Evolutionary conservation across 306 rosid species (phyloP).

Genomic region (Cicer arietinum): DNA sequence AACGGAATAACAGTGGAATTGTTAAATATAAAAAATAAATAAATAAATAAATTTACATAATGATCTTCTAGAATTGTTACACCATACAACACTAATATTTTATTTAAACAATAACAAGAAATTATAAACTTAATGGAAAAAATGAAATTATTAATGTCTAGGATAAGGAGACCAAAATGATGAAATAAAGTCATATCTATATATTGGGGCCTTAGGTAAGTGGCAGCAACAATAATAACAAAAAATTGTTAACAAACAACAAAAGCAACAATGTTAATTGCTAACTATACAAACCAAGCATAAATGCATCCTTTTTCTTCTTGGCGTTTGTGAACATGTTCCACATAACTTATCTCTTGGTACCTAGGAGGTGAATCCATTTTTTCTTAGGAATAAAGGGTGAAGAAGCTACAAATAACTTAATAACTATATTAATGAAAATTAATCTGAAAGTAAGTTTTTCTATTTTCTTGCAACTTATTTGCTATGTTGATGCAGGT

Average conservation of each 20-base stretch:
- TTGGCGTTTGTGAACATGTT: constrained; percentile 47
- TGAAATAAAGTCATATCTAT: constrained; percentile 24
- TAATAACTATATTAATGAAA: neutral
- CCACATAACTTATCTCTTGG: constrained; percentile 39
- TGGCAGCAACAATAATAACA: constrained; percentile 37
- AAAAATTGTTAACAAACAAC: neutral
- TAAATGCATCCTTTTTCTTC: constrained; percentile 52
- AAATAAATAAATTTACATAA: too few relatives aligned
- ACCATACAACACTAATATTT: too few relatives aligned
- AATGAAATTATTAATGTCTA: constrained; percentile 36
- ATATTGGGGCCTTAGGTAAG: constrained; percentile 23
- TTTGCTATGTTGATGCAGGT: neutral
- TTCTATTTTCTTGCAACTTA: neutral
- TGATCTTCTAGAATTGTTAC: too few relatives aligned
- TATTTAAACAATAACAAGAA: too few relatives aligned
- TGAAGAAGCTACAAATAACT: neutral
- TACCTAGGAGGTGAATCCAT: constrained; percentile 37
- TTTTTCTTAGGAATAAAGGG: neutral
- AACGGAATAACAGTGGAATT: too few relatives aligned
- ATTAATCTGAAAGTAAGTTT: neutral
- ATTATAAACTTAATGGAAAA: constrained; percentile 10
- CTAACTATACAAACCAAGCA: constrained; percentile 46
- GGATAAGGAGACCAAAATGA: constrained; percentile 40
- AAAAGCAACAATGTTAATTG: constrained; percentile 4
- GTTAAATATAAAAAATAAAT: too few relatives aligned